These are phyloP conservation scores for Boletus smithii DNA, from an alignment of 1,284 basidiomycete species.

Conservation along the genomic window DNA sequence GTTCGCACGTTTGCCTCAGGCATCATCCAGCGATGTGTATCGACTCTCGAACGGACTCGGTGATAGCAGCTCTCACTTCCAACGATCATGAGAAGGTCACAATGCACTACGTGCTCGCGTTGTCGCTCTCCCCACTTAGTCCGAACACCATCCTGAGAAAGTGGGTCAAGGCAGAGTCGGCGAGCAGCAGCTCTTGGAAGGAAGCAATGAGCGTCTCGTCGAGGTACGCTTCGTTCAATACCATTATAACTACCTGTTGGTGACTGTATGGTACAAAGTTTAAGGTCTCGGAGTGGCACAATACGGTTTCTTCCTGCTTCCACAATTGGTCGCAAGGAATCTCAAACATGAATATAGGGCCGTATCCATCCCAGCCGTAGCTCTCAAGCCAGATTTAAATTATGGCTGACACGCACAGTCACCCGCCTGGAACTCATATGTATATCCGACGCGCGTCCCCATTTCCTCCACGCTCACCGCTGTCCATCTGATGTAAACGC, in stretches of 20 bases:
- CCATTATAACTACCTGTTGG: no score
- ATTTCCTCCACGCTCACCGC: constrained; percentile 1
- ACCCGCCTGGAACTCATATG: no score
- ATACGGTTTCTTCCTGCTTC: no score
- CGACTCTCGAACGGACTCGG: constrained; percentile 1
- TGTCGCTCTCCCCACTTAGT: neutral
- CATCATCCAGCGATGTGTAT: constrained; percentile 3
- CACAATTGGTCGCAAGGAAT: no score
- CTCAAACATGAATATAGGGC: no score
- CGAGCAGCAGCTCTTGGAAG: neutral
- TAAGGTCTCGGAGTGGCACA: no score
- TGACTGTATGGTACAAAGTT: no score
- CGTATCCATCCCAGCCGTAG: no score
- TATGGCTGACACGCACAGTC: no score
- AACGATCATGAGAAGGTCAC: constrained; percentile 1
- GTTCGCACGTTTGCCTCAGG: neutral
- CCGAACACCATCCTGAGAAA: constrained; percentile 1
- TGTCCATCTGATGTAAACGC: constrained; percentile 10
- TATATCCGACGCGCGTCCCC: no score
- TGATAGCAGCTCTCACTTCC: neutral
- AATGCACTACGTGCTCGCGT: constrained; percentile 1
- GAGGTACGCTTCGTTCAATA: neutral
- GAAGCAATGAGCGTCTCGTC: neutral
- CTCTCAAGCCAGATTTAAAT: no score
- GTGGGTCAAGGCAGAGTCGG: constrained; percentile 4